Conservation (phyloP, 495 filamentous ascomycete genomes). For the Astrothelium subdiscretum region DNA sequence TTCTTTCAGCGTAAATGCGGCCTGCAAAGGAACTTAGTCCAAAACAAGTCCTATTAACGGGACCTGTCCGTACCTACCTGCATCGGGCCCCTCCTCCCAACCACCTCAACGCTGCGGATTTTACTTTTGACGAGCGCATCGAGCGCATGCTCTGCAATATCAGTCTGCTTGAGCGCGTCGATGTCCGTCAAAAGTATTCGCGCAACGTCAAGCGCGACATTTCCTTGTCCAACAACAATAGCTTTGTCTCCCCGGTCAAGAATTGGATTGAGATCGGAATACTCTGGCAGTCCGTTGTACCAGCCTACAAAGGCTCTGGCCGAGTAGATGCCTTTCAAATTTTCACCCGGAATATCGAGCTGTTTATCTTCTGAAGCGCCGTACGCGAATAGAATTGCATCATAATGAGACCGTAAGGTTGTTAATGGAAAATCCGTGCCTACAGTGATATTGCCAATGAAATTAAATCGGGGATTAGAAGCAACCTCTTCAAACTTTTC, state of each 20-base stretch:
- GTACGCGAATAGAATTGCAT: conserved; percentile 87
- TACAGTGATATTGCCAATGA: conserved; percentile 79
- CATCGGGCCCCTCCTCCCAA: conserved; percentile 78
- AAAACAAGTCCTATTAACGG: conserved; percentile 5
- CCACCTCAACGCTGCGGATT: conserved; percentile 68
- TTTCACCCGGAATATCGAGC: conserved; percentile 73
- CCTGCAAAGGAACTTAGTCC: conserved; percentile 33
- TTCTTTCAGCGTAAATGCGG: conserved; percentile 91
- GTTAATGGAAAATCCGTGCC: conserved; percentile 61
- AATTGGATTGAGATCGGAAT: conserved; percentile 62
- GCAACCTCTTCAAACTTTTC: conserved; percentile 88
- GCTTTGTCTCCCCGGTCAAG: conserved; percentile 71
- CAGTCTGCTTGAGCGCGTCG: conserved; percentile 62
- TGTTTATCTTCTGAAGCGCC: conserved; percentile 74
- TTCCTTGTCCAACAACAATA: conserved; percentile 85
- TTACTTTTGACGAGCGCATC: conserved; percentile 59
- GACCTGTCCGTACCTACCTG: conserved; percentile 54
- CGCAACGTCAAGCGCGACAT: conserved; percentile 90
- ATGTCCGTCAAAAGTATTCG: conserved; percentile 69
- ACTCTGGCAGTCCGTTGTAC: conserved; percentile 93
- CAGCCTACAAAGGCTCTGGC: conserved; percentile 93
- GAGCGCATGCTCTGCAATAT: conserved; percentile 76
- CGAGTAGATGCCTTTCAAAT: conserved; percentile 65
- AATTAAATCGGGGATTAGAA: conserved; percentile 67
- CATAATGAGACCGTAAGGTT: conserved; percentile 67